Evolutionary conservation across 1,284 basidiomycete species (phyloP).

Genomic region (Chiua sp.): DNA sequence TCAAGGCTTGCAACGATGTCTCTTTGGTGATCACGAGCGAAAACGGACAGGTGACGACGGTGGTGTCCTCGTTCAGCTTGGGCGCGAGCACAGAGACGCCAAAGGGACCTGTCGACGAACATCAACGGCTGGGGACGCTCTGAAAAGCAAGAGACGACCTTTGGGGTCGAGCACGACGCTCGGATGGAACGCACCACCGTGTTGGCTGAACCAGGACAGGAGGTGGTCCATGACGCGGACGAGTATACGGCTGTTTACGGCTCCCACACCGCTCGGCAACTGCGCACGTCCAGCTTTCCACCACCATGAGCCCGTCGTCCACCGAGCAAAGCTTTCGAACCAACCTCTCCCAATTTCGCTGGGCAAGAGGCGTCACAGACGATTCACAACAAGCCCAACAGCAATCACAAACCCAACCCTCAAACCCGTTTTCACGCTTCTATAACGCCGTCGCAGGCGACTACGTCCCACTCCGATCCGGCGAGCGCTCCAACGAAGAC

Average conservation of each 20-base stretch:
- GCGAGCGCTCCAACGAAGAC: constrained; percentile 89
- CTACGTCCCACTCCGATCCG: constrained; percentile 90
- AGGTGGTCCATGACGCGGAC: constrained; percentile 10
- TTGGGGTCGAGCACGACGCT: constrained; percentile 12
- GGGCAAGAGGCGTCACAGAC: constrained; percentile 79
- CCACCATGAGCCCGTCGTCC: constrained; percentile 8
- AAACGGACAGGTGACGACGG: constrained; percentile 79
- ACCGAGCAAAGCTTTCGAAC: constrained; percentile 71
- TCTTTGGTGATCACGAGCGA: constrained; percentile 70
- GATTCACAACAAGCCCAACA: constrained; percentile 60
- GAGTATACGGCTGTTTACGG: no score
- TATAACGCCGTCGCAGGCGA: constrained; percentile 78
- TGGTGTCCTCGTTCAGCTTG: constrained; percentile 54
- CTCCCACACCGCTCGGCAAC: neutral
- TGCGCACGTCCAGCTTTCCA: no score
- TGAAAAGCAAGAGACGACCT: constrained; percentile 5
- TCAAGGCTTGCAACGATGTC: constrained; percentile 50
- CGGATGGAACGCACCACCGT: constrained; percentile 23
- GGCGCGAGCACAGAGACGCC: constrained; percentile 66
- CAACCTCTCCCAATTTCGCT: constrained; percentile 84
- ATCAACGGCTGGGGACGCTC: neutral
- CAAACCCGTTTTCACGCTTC: constrained; percentile 74
- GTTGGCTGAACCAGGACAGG: constrained; percentile 15
- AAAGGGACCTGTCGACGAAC: constrained; percentile 43
- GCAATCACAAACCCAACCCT: constrained; percentile 41